phyloP scores from a whole-genome alignment of 768 basidiomycete species.

The Amanita exitialis region DNA sequence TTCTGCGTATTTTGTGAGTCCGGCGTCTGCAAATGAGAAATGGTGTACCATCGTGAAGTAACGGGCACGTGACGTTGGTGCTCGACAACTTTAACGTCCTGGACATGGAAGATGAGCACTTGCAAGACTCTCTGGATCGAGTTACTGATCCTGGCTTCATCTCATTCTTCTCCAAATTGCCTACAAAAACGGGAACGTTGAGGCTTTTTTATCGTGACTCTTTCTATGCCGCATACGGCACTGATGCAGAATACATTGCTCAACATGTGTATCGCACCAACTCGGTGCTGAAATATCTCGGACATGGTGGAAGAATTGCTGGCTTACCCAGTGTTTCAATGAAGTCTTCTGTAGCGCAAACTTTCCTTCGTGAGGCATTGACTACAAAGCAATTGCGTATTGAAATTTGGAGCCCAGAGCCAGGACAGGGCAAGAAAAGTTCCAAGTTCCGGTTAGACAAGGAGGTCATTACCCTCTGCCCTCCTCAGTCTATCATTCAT shows the following conservation, averaged over 20 bases:
- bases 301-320: constrained; percentile 43
- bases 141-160: constrained; percentile 74
- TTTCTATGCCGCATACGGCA: constrained; percentile 83
- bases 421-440: constrained; percentile 65
- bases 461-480: constrained; percentile 39
- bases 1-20: constrained; percentile 34
- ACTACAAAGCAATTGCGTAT: constrained; percentile 85
- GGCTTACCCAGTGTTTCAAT: constrained; percentile 74
- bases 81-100: too few species aligned
- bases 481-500: neutral
- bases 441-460: constrained; percentile 72
- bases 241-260: constrained; percentile 84
- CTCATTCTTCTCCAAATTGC: constrained; percentile 53
- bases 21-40: too few species aligned
- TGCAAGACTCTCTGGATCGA: constrained; percentile 29
- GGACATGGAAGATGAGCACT: constrained; percentile 19
- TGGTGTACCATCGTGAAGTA: too few species aligned
- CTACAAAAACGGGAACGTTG: constrained; percentile 65
- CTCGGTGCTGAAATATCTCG: constrained; percentile 88
- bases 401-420: constrained; percentile 80
- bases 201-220: constrained; percentile 81
- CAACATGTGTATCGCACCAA: constrained; percentile 78
- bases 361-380: constrained; percentile 79
- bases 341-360: constrained; percentile 66
- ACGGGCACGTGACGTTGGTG: too few species aligned